Percentiles rank a stretch among this genome's conserved stretches.
phyloP scores from a whole-genome alignment of 2,329 filamentous ascomycete species.

The Rutstroemia sp. region DNA sequence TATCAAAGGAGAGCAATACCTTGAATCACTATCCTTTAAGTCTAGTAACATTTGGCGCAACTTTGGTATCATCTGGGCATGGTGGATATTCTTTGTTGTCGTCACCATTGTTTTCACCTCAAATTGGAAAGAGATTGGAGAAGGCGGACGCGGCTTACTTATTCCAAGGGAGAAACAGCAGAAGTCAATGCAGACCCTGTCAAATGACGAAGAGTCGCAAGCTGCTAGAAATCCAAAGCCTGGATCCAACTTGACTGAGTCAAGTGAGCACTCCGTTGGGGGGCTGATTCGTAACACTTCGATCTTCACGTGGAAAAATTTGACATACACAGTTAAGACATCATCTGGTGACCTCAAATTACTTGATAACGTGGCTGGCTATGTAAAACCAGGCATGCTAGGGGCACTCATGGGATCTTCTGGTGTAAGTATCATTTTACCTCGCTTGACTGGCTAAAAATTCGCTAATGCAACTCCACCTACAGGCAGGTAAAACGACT shows the following conservation, averaged over 20 bases:
- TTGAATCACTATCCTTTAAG: constrained; percentile 46
- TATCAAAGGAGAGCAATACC: constrained; percentile 51
- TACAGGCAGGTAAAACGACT: constrained; percentile 74
- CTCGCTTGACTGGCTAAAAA: too few relatives aligned
- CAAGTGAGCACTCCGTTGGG: constrained; percentile 25
- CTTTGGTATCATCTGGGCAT: constrained; percentile 54
- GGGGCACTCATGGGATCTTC: constrained; percentile 54
- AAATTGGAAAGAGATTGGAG: constrained; percentile 46
- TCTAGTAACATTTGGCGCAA: constrained; percentile 50
- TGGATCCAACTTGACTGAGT: constrained; percentile 27
- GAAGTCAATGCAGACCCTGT: constrained; percentile 23
- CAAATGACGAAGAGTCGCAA: constrained; percentile 42
- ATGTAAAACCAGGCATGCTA: constrained; percentile 52
- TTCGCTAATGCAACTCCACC: too few relatives aligned
- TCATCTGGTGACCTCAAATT: constrained; percentile 56
- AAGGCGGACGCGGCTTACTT: constrained; percentile 50
- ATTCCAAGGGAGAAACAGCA: constrained; percentile 50
- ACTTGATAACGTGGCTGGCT: constrained; percentile 58
- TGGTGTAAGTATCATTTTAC: constrained; percentile 30
- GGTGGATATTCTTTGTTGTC: constrained; percentile 51
- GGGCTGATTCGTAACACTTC: constrained; percentile 55
- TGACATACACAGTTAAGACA: constrained; percentile 60
- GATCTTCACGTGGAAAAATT: constrained; percentile 68
- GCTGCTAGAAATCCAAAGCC: constrained; percentile 5
- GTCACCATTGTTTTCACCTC: constrained; percentile 52